Percentiles rank a stretch among this genome's conserved stretches.
Evolutionary conservation across 441 rosid species (phyloP).

Genomic region (Erodium trifolium): DNA sequence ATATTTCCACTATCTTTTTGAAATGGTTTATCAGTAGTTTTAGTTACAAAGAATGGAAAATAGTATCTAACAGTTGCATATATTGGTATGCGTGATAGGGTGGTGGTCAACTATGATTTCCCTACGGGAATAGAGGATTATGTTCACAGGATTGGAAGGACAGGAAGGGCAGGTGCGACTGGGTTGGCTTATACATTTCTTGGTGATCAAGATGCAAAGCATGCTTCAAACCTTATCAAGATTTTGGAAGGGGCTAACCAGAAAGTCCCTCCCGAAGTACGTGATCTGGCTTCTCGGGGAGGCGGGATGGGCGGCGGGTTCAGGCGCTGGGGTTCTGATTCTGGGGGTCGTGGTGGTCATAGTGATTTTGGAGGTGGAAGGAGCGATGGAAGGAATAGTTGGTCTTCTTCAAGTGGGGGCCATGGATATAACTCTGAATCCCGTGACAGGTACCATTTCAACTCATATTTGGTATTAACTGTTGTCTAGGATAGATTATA

Average conservation of each 20-base stretch:
- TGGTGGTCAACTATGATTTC: slow-evolving; percentile 86
- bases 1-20: neutral
- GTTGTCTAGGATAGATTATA: too few species aligned
- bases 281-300: slow-evolving; percentile 64
- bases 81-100: slow-evolving; percentile 33
- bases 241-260: slow-evolving; percentile 91
- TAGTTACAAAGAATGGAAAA: neutral
- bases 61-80: slow-evolving; percentile 2
- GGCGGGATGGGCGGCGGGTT: slow-evolving; percentile 61
- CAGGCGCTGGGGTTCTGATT: slow-evolving; percentile 57
- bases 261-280: slow-evolving; percentile 74
- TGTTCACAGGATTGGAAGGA: slow-evolving; percentile 97
- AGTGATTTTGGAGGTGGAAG: neutral
- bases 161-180: slow-evolving; percentile 98
- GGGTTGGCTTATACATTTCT: slow-evolving; percentile 83
- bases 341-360: slow-evolving; percentile 25
- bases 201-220: slow-evolving; percentile 81
- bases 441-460: slow-evolving; percentile 47
- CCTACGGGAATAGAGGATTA: slow-evolving; percentile 97
- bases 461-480: too few species aligned
- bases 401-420: slow-evolving; percentile 35
- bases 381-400: slow-evolving; percentile 27
- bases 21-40: neutral
- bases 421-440: slow-evolving; percentile 38
- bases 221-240: slow-evolving; percentile 83